phyloP scores from a whole-genome alignment of 306 rosid species.

The Malus sieversii region DNA sequence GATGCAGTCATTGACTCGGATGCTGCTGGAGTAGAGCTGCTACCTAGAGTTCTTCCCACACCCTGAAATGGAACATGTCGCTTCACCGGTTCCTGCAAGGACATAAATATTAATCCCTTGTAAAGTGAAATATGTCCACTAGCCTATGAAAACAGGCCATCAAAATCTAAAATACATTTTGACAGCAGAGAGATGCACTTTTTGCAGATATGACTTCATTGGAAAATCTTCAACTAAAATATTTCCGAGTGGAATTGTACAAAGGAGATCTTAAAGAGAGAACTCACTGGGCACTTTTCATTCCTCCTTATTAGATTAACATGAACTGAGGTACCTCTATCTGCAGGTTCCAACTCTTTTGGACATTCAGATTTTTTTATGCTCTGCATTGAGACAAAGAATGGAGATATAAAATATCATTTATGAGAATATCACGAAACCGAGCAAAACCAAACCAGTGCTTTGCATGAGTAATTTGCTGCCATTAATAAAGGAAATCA shows the following conservation, averaged over 20 bases:
- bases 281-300: slow-evolving; percentile 75
- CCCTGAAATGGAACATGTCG: slow-evolving; percentile 68
- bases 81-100: slow-evolving; percentile 68
- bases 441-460: background rate
- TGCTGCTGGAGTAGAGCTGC: slow-evolving; percentile 55
- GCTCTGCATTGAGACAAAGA: slow-evolving; percentile 52
- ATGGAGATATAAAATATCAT: background rate
- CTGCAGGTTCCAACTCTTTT: slow-evolving; percentile 85
- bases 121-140: background rate
- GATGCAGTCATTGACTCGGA: slow-evolving; percentile 34
- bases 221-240: background rate
- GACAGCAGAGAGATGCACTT: background rate
- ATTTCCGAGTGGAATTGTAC: background rate
- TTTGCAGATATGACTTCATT: background rate
- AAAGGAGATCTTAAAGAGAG: slow-evolving; percentile 12
- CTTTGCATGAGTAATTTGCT: background rate
- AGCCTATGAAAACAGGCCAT: background rate
- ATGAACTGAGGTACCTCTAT: slow-evolving; percentile 68
- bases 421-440: background rate
- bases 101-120: background rate
- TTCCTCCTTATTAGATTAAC: slow-evolving; percentile 81
- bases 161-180: background rate
- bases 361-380: slow-evolving; percentile 90
- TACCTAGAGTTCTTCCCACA: slow-evolving; percentile 87
- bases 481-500: background rate